Percentiles rank a stretch among this genome's conserved stretches.
These are phyloP conservation scores for Tirmania nivea DNA, from an alignment of 495 filamentous ascomycete species.

Conservation along the genomic window DNA sequence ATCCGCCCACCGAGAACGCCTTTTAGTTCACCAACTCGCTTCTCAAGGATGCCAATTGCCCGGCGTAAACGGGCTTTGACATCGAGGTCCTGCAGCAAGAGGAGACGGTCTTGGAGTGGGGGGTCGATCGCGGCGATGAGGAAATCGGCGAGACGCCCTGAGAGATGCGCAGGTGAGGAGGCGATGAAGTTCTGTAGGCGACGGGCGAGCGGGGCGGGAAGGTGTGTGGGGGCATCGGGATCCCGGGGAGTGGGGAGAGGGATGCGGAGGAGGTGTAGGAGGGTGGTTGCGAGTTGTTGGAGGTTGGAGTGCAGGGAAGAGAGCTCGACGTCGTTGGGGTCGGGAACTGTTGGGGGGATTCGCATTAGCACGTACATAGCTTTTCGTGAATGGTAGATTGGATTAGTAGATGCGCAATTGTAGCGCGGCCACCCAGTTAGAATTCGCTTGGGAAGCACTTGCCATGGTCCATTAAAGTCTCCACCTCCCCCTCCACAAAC, in stretches of 20 bases:
- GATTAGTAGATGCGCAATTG: constrained; percentile 20
- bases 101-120: constrained; percentile 70
- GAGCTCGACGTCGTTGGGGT: not conserved
- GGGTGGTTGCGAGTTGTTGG: constrained; percentile 21
- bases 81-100: constrained; percentile 54
- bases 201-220: constrained; percentile 66
- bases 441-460: constrained; percentile 12
- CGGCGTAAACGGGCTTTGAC: constrained; percentile 54
- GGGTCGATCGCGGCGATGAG: constrained; percentile 79
- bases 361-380: not conserved
- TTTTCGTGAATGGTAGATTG: not conserved
- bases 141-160: constrained; percentile 81
- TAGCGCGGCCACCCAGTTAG: too few relatives aligned
- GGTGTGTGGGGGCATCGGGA: constrained; percentile 27
- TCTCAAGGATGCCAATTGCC: constrained; percentile 57
- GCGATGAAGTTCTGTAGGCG: constrained; percentile 69
- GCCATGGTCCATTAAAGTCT: constrained; percentile 21
- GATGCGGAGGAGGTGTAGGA: constrained; percentile 41
- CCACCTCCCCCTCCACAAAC: constrained; percentile 63
- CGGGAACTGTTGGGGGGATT: not conserved
- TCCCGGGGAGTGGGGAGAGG: constrained; percentile 59
- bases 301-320: not conserved
- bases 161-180: constrained; percentile 51
- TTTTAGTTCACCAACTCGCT: constrained; percentile 61
- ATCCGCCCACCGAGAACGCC: constrained; percentile 28